These are phyloP conservation scores for Colletotrichum trifolii DNA, from an alignment of 2,329 filamentous ascomycete species.

Conservation along the genomic window DNA sequence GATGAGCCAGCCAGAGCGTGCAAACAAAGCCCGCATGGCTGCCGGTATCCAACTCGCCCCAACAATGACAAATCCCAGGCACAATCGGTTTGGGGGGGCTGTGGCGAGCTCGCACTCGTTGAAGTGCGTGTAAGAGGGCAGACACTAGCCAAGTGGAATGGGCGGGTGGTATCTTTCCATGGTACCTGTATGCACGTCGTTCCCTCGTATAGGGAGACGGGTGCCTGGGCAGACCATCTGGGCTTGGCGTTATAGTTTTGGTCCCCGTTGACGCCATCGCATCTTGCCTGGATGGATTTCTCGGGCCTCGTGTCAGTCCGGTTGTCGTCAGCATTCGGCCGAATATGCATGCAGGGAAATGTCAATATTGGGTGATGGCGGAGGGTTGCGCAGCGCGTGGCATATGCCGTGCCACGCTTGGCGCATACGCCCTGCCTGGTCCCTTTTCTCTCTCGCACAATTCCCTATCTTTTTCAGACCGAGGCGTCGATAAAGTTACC, in stretches of 20 bases:
- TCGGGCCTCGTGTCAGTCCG: slow-evolving; percentile 4
- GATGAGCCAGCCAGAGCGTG: too few relatives aligned
- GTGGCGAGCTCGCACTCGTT: not conserved
- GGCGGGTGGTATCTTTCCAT: too few relatives aligned
- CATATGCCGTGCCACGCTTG: slow-evolving; percentile 28
- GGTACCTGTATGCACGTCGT: too few relatives aligned
- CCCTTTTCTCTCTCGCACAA: not conserved
- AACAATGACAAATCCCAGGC: too few relatives aligned
- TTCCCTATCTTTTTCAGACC: not conserved
- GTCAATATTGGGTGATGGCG: slow-evolving; percentile 29
- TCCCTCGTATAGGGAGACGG: too few relatives aligned
- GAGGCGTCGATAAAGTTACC: not conserved
- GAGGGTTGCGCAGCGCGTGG: slow-evolving; percentile 32
- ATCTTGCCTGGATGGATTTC: not conserved
- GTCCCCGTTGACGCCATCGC: not conserved
- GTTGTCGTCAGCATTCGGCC: slow-evolving; percentile 7
- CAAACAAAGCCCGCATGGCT: too few relatives aligned
- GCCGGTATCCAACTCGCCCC: too few relatives aligned
- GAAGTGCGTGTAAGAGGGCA: too few relatives aligned
- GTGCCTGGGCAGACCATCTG: too few relatives aligned
- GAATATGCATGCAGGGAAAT: slow-evolving; percentile 29
- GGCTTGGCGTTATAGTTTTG: not conserved
- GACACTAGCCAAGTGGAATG: too few relatives aligned
- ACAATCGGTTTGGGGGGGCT: not conserved
- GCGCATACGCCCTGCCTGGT: slow-evolving; percentile 9